phyloP scores from a whole-genome alignment of 768 basidiomycete species.

The Serendipita sp. region DNA sequence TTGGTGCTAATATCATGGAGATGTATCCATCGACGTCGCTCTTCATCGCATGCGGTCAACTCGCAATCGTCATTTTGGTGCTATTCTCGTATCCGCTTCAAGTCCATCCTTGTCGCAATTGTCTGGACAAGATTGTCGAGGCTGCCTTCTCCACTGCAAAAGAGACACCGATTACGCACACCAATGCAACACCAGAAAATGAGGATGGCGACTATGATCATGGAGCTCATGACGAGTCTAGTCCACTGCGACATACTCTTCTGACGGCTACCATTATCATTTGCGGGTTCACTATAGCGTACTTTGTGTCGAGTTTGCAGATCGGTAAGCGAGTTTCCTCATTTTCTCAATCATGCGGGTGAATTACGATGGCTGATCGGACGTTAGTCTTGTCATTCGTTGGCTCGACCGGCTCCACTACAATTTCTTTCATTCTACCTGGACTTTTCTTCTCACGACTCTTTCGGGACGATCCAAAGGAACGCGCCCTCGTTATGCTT shows the following conservation, averaged over 20 bases:
- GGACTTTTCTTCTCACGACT: constrained; percentile 29
- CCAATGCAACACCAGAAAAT: constrained; percentile 20
- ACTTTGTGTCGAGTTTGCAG: constrained; percentile 61
- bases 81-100: constrained; percentile 90
- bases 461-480: constrained; percentile 46
- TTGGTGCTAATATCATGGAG: constrained; percentile 84
- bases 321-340: constrained; percentile 44
- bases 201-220: constrained; percentile 40
- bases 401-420: constrained; percentile 91
- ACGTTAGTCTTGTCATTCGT: constrained; percentile 94
- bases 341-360: too few species aligned
- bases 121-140: constrained; percentile 74
- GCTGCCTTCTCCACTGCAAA: constrained; percentile 1
- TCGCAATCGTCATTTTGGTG: constrained; percentile 84
- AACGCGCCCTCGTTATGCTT: constrained; percentile 38
- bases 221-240: constrained; percentile 40
- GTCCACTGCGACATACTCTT: constrained; percentile 45
- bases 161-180: constrained; percentile 22
- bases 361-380: too few species aligned
- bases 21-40: constrained; percentile 87
- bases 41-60: constrained; percentile 83
- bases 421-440: constrained; percentile 86
- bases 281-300: constrained; percentile 56
- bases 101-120: constrained; percentile 84
- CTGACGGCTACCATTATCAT: constrained; percentile 54